Base-by-base conservation (phyloP, 129 eudicot genomes). In the Centella asiatica region DNA sequence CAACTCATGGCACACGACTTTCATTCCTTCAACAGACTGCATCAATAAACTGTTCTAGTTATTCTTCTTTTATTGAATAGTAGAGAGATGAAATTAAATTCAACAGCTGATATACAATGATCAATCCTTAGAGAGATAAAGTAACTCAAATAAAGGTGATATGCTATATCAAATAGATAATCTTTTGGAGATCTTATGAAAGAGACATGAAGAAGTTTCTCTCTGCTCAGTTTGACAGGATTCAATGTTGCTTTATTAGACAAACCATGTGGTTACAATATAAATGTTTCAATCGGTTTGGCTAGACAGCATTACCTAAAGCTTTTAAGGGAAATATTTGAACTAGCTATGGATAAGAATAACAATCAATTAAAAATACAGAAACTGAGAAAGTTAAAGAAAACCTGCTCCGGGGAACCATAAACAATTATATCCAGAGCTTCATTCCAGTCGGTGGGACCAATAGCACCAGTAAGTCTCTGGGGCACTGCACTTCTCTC, bases 21-120 rank as follows among this genome's bases (percentile, higher is more conserved):
- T 92, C 96, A 92, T 92, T 33, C 99, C 99, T 80, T 92, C 99
- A 36, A 92, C 99, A 64, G 99, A 84, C 99, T 92, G 87, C 82
- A 79, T 33, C 40, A 70, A 12, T 37, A 20, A 28, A 26, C 6
- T 40, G 17, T 14, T 10, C 22, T 23, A 0, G 42, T 13, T 9
- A 13, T 37, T 7, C 12, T 11, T 37, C 8, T 13, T 37, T 37
- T 37, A 37, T 6, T 11, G 12, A 37, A 10, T 37, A 37, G 12
- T 11, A 37, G 42, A 10, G 2, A 37, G 6, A 37, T 37, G 42
- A 37, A 37, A 6, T 37, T 37, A 13, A 37, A 37, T 37, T 37
- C 12, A 13, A 32, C 6, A 32, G 36, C 3, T 32, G 36, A 32
- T 32, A 2, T 32, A 3, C 36, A 2, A 3, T 32, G 3, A 32